Evolutionary conservation across 176 grass and related monocot genomes (phyloP), one percentile per base, ranked within the genome.

Genomic region (Bonia amplexicaulis): DNA sequence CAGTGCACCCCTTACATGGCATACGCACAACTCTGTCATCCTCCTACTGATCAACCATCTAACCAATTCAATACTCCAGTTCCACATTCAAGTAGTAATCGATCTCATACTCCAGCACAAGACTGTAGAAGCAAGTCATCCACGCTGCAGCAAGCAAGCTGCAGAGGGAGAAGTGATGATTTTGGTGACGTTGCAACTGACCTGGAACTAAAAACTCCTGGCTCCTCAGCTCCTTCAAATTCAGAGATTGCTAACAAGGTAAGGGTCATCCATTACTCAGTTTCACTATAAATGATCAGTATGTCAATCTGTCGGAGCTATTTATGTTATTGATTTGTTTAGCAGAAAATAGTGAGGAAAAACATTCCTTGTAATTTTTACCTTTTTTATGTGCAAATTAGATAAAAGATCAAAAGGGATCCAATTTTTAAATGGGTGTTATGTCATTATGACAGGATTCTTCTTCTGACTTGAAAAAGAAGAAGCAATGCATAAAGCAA

Each of bases 201-300:
- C 25, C 88, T 97, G 80, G 95, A 97, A 84, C 75, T 97, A 62
- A 97, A 95, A 74, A 97, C 75, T 76, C 92, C 91, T 59, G 91
- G 95, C 79, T 95, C 92, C 76, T 69, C 68, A 25, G 82, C 75
- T 60, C 69, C 75, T 66, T 90, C 82, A 69, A 87, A 85, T 69
- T 67, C 83, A 81, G 90, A 89, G 60, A 44, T 54, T 49, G 58
- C 78, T 90, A 76, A 91, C 49, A 84, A 80, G 85, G 95, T 94
- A 89, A 44, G 31, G 13, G 37, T 59, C 69, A 71, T 20, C 33
- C 26, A 42, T 15, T 69, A 80, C 54, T 29, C 23, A 66, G 26
- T 48, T 89, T 86, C 20, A 11, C 66, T 44, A 22, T 74, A 75
- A 45, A 42, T n/a, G 7, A 16, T 65, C 17, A 45, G 8, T 16